These are phyloP conservation scores for Cephaloascus fragrans DNA, from an alignment of 805 yeast species.

Conservation along the genomic window DNA sequence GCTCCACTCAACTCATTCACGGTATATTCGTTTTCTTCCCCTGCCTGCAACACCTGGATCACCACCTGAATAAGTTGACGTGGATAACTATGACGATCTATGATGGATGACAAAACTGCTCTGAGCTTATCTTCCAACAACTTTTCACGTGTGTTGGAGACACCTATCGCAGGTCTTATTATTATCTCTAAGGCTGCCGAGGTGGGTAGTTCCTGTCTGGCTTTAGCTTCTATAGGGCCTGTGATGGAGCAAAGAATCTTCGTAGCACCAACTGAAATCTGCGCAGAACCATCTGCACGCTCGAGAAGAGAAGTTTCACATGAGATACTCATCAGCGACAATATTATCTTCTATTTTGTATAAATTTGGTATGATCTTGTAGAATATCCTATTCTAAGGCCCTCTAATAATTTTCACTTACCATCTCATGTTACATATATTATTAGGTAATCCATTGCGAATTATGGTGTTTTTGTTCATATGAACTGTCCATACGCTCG, in stretches of 20 bases:
- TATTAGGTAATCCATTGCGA: no score
- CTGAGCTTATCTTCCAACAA: slow-evolving; percentile 63
- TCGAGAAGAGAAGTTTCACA: slow-evolving; percentile 24
- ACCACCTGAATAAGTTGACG: slow-evolving; percentile 68
- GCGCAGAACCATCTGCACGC: slow-evolving; percentile 78
- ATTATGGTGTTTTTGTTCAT: no score
- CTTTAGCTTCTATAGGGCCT: slow-evolving; percentile 84
- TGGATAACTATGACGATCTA: slow-evolving; percentile 62
- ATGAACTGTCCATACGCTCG: no score
- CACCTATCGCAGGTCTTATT: slow-evolving; percentile 71
- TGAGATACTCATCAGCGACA: slow-evolving; percentile 11
- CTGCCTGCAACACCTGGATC: slow-evolving; percentile 51
- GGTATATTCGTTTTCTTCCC: slow-evolving; percentile 26
- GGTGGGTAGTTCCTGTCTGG: slow-evolving; percentile 78
- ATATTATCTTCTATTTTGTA: slow-evolving; percentile 1
- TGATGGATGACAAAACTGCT: slow-evolving; percentile 46
- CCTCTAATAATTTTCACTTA: no score
- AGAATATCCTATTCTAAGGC: no score
- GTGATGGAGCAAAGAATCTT: slow-evolving; percentile 68
- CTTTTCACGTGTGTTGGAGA: slow-evolving; percentile 68
- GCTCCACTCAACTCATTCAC: slow-evolving; percentile 54
- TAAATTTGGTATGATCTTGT: slow-evolving; percentile 1
- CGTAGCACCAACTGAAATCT: slow-evolving; percentile 37
- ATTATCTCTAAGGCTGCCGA: slow-evolving; percentile 68
- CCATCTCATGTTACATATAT: no score